Percentiles rank a stretch among this genome's conserved stretches.
Conservation (phyloP, 2,329 filamentous ascomycete species). For the Didymella exigua region DNA sequence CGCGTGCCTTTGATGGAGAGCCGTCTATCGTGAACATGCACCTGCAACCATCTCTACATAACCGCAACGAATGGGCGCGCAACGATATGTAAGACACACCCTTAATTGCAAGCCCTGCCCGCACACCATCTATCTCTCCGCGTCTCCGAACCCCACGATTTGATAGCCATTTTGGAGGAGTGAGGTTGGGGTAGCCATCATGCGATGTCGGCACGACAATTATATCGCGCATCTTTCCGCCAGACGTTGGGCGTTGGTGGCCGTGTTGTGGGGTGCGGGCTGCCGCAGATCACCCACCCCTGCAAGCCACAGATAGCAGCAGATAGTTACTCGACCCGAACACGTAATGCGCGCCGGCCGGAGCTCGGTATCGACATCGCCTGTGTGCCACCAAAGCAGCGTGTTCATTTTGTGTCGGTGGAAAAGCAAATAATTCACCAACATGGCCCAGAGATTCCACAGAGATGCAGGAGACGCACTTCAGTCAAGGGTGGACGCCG, state of each 20-base stretch:
- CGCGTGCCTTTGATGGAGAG: constrained; percentile 16
- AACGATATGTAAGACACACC: constrained; percentile 17
- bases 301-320: constrained; percentile 34
- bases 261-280: constrained; percentile 27
- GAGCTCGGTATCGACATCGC: constrained; percentile 6
- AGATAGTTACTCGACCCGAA: constrained; percentile 37
- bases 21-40: constrained; percentile 2
- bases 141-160: constrained; percentile 34
- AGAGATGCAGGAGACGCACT: not conserved
- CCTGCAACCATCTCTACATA: constrained; percentile 1
- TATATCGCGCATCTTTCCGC: constrained; percentile 28
- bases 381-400: constrained; percentile 9
- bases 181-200: constrained; percentile 32
- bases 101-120: constrained; percentile 10
- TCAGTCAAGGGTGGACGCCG: constrained; percentile 9
- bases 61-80: constrained; percentile 21
- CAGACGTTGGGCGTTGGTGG: constrained; percentile 33
- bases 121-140: constrained; percentile 10
- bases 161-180: constrained; percentile 5
- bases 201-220: constrained; percentile 40
- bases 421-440: not conserved
- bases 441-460: not conserved
- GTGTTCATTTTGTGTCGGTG: not conserved
- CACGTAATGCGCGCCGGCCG: constrained; percentile 42
- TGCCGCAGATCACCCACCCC: constrained; percentile 33